Evolutionary conservation across 1,284 basidiomycete genomes (phyloP).

Genomic region (Irpex lacteus): DNA sequence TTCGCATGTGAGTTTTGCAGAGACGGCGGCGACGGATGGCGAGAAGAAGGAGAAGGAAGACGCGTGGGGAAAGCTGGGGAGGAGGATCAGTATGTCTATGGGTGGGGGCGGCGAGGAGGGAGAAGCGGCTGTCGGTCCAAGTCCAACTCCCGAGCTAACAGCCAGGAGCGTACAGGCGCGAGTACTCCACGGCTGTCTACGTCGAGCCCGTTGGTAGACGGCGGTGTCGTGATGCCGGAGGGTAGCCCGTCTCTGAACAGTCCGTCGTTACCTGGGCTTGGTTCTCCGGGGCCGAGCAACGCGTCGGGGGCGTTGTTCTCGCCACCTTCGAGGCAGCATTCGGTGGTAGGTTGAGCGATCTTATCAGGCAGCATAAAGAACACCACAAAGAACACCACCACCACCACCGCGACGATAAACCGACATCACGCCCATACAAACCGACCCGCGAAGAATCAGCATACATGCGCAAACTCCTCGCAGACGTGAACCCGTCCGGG

Average conservation of each 20-base stretch:
- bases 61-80: slow-evolving; percentile 57
- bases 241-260: not conserved
- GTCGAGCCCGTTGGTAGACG: slow-evolving; percentile 1
- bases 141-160: slow-evolving; percentile 19
- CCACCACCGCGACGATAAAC: slow-evolving; percentile 13
- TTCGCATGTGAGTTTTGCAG: slow-evolving; percentile 20
- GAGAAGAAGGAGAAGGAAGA: slow-evolving; percentile 32
- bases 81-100: slow-evolving; percentile 50
- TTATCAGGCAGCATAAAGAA: slow-evolving; percentile 18
- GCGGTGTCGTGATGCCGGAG: not conserved
- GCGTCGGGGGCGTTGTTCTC: slow-evolving; percentile 6
- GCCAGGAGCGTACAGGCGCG: slow-evolving; percentile 13
- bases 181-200: slow-evolving; percentile 12
- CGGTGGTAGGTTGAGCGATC: slow-evolving; percentile 2
- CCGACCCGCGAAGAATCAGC: slow-evolving; percentile 51
- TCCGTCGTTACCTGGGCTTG: not conserved
- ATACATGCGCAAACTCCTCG: slow-evolving; percentile 63
- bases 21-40: slow-evolving; percentile 12
- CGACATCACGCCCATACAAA: slow-evolving; percentile 39
- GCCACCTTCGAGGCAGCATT: slow-evolving; percentile 4
- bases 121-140: slow-evolving; percentile 28
- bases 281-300: slow-evolving; percentile 14
- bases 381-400: slow-evolving; percentile 25
- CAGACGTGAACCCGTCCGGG: slow-evolving; percentile 46
- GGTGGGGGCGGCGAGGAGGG: slow-evolving; percentile 5